Evolutionary conservation across 1,284 basidiomycete species (phyloP).

Genomic region (Ganoderma leucocontextum): DNA sequence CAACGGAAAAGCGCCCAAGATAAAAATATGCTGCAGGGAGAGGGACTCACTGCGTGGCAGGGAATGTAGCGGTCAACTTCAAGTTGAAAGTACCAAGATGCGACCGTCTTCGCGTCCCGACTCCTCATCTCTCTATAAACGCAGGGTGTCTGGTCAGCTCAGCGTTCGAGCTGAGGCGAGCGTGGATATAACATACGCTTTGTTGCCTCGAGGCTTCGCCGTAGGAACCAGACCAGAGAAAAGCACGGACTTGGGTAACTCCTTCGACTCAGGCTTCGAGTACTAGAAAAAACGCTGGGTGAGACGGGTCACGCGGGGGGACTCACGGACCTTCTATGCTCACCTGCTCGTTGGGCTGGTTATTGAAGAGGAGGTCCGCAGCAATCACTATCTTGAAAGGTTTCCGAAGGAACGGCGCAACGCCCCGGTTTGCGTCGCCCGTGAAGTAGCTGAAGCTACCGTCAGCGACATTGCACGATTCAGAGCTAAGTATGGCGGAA

Average conservation of each 20-base stretch:
- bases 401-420: constrained; percentile 83
- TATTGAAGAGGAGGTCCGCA: constrained; percentile 92
- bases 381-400: constrained; percentile 83
- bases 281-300: too few species aligned
- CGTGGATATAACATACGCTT: constrained; percentile 56
- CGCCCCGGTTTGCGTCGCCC: constrained; percentile 86
- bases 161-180: not conserved
- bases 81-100: constrained; percentile 90
- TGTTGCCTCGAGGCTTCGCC: constrained; percentile 63
- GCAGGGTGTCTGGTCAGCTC: not conserved
- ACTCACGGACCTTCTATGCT: too few species aligned
- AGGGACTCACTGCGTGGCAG: constrained; percentile 80
- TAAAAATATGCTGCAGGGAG: not conserved
- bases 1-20: not conserved
- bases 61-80: constrained; percentile 89
- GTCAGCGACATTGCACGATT: not conserved
- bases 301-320: too few species aligned
- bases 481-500: not conserved
- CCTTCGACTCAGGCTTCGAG: too few species aligned
- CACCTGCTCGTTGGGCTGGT: constrained; percentile 62
- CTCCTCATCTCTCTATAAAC: constrained; percentile 74
- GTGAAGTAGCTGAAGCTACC: constrained; percentile 73
- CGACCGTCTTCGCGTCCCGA: constrained; percentile 74
- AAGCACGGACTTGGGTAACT: constrained; percentile 46
- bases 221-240: constrained; percentile 63